Evolutionary conservation across 192 early-diverging fungal species (phyloP), one percentile per base, ranked within the genome.

Genomic region (Dispira parvispora): DNA sequence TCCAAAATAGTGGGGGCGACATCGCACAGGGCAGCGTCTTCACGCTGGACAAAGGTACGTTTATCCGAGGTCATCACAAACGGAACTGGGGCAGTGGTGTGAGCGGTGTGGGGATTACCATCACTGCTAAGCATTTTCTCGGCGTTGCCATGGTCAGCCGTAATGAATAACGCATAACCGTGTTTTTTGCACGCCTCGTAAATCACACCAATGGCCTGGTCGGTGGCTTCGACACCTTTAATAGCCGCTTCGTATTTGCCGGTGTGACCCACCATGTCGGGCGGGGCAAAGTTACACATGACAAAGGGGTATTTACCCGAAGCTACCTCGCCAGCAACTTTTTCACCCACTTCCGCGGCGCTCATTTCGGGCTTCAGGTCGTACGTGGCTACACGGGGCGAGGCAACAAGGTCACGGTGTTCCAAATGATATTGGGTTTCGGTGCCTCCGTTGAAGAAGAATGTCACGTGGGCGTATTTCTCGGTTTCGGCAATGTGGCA

Each of bases 381-480:
- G 71, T 99, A 99, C 20, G 97, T 99, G 28, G 93, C 92, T 6
- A 99, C 97, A 70, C 86, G 89, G 23, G 97, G 97, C 26, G 87
- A 90, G 38, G 87, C 67, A 64, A 99, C 82, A 74, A 99, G 68
- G 62, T 85, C 87, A 47, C 97, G 89, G 62, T 92, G 82, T 78
- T 99, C 97, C 47, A 73, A 70, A 46, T 71, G 53, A 75, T 92
- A 98, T 71, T 94, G 91, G 32, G 87, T 84, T 73, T 98, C 95
- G 21, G 85, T 80, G 28, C 97, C 97, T 64, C 97, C 97, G 76
- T 98, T 98, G 79, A 98, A 99, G 84, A 99, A 99, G 83, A 99
- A 99, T 52, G 97, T 99, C 32, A 99, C 97, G 71, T 99, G 97
- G 27, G 97, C 95, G 76, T 95, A 99, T 79, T 99, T 99, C 69